A percentile compares a stretch with the other conserved stretches of the same genome.
phyloP scores from a whole-genome alignment of 345 rosid genomes.

The Brassica incana region DNA sequence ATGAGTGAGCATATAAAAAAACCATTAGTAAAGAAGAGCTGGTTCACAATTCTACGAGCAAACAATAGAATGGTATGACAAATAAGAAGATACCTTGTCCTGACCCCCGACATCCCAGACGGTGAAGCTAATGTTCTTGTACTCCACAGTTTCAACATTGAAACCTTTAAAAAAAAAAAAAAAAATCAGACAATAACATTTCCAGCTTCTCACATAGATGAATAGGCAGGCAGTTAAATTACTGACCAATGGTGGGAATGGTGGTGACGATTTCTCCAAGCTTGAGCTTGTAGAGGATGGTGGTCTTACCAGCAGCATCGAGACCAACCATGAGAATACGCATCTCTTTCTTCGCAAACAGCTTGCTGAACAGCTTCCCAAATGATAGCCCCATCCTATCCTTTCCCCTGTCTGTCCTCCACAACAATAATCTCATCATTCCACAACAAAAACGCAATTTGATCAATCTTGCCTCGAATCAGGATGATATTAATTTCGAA shows the following conservation, averaged over 20 bases:
- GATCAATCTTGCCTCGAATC: slow-evolving; percentile 11
- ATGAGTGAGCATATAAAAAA: background rate
- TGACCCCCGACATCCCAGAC: slow-evolving; percentile 94
- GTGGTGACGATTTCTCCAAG: slow-evolving; percentile 80
- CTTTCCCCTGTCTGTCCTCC: too few species aligned
- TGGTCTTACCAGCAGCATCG: slow-evolving; percentile 85
- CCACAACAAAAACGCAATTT: background rate
- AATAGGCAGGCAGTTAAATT: background rate
- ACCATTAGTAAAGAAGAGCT: background rate
- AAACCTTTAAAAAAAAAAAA: slow-evolving; percentile 45
- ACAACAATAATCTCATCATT: background rate
- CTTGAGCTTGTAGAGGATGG: slow-evolving; percentile 74
- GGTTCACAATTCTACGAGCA: background rate
- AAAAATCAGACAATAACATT: background rate
- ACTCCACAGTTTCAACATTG: slow-evolving; percentile 83
- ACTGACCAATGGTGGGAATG: slow-evolving; percentile 74
- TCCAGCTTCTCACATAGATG: background rate
- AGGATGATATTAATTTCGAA: background rate
- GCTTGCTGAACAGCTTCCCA: slow-evolving; percentile 68
- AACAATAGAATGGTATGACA: background rate
- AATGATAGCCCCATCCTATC: slow-evolving; percentile 59
- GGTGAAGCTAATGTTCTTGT: slow-evolving; percentile 87
- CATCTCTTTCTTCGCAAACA: slow-evolving; percentile 79
- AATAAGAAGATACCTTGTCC: slow-evolving; percentile 58
- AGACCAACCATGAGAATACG: slow-evolving; percentile 81